Base-by-base conservation (phyloP, 805 yeast species). In the Kazachstania viticola region DNA sequence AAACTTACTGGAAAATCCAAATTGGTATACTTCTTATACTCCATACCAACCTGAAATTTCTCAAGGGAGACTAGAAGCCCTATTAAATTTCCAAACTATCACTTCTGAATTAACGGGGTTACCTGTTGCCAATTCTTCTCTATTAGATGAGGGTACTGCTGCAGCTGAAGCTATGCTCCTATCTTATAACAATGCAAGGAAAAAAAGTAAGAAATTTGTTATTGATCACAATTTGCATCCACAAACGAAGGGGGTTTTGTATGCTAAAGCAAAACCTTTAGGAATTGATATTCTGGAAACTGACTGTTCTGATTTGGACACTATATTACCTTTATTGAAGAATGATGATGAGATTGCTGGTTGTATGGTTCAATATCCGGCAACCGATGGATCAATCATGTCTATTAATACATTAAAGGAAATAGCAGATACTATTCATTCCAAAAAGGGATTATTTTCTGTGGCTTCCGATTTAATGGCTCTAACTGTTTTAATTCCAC, bases 1-100 rank as follows among this genome's bases (percentile, higher is more conserved):
- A 54, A 91, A 91, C 49, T 59, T 91, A 36, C 63, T 91, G 35
- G 98, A 91, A 58, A 74, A 79, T 39, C 98, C 98, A 5, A 95
- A 85, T 53, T 91, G 98, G 98, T 91, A 91, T 65, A 91, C 98
- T 14, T 84, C 96, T 1, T 91, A 91, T 56, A 91, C 98, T 16
- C 98, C 98, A 22, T 91, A 91, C 58, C 98, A 91, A 62, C 95
- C 98, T 1, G 98, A 91, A 57, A 87, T 91, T 36, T 80, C 95
- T 1, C 98, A 91, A 60, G 98, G 98, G 33, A 75, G 98, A 47
- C 68, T 91, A 46, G 95, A 88, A 61, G 75, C 91, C 15, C 64
- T 91, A 40, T 64, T 91, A 40, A 91, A 91, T 59, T 91, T 71
- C 62, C 98, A 91, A 62, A 91, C 98, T n/a, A 66, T 88, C 49